Conservation (phyloP, 164 flowering plant species). For the Akebia trifoliata region DNA sequence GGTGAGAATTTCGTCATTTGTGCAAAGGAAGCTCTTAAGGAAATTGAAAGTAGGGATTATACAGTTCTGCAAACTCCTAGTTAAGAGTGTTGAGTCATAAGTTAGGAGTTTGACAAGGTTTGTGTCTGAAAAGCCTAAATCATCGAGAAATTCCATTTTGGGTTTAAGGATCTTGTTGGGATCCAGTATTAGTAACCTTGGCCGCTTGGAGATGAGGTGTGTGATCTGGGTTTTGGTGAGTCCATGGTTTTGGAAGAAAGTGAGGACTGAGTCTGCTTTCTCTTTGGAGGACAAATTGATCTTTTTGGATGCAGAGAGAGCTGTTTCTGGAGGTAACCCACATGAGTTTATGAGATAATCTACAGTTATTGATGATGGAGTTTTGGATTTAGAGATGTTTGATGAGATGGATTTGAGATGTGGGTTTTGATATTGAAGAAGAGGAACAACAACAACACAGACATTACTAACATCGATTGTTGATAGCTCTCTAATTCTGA, state of each 20-base stretch:
- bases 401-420: too few species aligned
- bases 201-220: constrained; percentile 4
- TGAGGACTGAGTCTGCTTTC: too few species aligned
- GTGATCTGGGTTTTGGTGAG: constrained; percentile 14
- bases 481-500: too few species aligned
- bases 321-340: too few species aligned
- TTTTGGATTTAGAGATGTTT: too few species aligned
- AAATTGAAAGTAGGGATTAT: constrained; percentile 21
- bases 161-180: constrained; percentile 27
- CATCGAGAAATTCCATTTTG: constrained; percentile 25
- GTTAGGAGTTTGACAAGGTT: constrained; percentile 3
- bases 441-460: too few species aligned
- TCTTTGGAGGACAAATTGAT: too few species aligned
- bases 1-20: constrained; percentile 8
- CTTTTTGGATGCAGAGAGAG: too few species aligned
- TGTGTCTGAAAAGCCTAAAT: constrained; percentile 21
- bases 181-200: constrained; percentile 12
- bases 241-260: constrained; percentile 9
- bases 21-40: constrained; percentile 13
- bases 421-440: too few species aligned
- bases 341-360: too few species aligned
- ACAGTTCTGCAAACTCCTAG: constrained; percentile 13
- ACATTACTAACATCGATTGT: too few species aligned
- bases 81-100: constrained; percentile 5
- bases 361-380: too few species aligned